A percentile compares a stretch with the other conserved stretches of the same genome.
These are phyloP conservation scores for Blastobotrys capitulatus DNA, from an alignment of 1,139 yeast species.

Conservation along the genomic window DNA sequence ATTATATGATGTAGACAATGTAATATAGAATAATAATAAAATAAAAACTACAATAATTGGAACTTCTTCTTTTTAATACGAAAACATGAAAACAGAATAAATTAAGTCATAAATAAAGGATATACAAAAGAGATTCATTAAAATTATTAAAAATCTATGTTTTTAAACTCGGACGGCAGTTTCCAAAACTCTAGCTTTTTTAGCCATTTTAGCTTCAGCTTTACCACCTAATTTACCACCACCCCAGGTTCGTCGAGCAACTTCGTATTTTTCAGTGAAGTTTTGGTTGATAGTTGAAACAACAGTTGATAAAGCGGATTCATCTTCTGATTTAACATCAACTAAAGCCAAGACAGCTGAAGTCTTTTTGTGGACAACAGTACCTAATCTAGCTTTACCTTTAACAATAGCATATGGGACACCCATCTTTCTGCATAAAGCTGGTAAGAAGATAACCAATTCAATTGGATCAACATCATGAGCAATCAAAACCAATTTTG, in stretches of 20 bases:
- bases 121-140: constrained; percentile 1
- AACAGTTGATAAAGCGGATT: constrained; percentile 87
- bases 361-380: constrained; percentile 95
- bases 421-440: constrained; percentile 98
- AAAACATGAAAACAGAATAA: not conserved
- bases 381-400: constrained; percentile 98
- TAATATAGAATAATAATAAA: not conserved
- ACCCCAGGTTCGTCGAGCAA: constrained; percentile 98
- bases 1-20: not conserved
- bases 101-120: not conserved
- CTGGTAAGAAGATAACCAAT: constrained; percentile 93
- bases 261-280: constrained; percentile 91
- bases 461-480: constrained; percentile 99
- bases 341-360: constrained; percentile 96
- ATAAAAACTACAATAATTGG: not conserved
- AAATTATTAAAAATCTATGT: not conserved
- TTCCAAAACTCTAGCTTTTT: constrained; percentile 47
- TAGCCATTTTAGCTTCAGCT: constrained; percentile 69
- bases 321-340: constrained; percentile 90
- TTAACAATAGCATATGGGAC: constrained; percentile 97
- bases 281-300: constrained; percentile 88
- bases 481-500: constrained; percentile 93
- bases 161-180: constrained; percentile 40
- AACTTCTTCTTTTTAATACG: not conserved
- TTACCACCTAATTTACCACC: constrained; percentile 97